A percentile compares a stretch with the other conserved stretches of the same genome.
Conservation (phyloP, 176 grass and related monocot species). For the Otatea glauca region DNA sequence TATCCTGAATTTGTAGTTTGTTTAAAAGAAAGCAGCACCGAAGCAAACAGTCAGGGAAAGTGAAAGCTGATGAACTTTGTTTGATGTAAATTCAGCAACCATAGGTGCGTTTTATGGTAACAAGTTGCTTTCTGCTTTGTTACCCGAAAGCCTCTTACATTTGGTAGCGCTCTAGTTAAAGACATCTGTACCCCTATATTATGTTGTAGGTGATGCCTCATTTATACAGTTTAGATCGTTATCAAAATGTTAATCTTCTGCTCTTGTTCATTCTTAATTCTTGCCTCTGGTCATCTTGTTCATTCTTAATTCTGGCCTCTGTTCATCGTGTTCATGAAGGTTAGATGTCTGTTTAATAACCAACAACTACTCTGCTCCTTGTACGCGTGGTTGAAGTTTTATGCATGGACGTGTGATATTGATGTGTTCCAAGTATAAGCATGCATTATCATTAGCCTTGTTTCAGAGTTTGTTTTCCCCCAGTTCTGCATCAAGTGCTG, state of each 20-base stretch:
- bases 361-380: neutral
- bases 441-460: neutral
- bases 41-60: conserved; percentile 36
- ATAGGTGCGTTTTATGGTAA: conserved; percentile 55
- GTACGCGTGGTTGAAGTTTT: neutral
- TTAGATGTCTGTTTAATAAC: neutral
- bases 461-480: neutral
- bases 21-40: conserved; percentile 45
- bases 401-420: neutral
- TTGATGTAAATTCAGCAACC: conserved; percentile 57
- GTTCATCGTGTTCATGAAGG: neutral
- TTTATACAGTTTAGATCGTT: conserved; percentile 48
- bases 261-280: neutral
- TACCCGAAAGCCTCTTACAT: conserved; percentile 40
- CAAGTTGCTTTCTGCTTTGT: conserved; percentile 47
- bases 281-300: neutral
- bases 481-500: neutral
- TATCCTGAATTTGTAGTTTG: conserved; percentile 27
- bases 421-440: neutral
- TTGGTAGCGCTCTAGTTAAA: conserved; percentile 21
- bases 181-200: conserved; percentile 26
- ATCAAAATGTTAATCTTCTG: neutral
- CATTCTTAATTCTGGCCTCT: neutral
- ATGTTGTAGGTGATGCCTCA: conserved; percentile 45
- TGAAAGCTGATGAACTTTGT: conserved; percentile 54